A percentile compares a stretch with the other conserved stretches of the same genome.
Conservation (phyloP, 495 filamentous ascomycete genomes). For the Tuber umbilicatum region DNA sequence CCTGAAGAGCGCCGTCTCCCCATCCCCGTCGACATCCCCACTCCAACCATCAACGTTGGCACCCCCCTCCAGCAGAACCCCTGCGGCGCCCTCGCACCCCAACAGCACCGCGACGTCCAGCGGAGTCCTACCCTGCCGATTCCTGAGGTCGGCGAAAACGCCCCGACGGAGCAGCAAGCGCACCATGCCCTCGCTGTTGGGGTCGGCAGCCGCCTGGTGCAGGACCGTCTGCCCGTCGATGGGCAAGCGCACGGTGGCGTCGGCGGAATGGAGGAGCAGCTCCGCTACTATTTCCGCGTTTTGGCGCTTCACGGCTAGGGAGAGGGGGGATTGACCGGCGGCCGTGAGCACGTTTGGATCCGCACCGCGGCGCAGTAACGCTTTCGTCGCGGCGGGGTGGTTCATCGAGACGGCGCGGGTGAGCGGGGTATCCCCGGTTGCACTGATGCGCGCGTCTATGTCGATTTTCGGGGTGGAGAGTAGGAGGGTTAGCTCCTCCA, state of each 20-base stretch:
- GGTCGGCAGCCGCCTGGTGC: not conserved
- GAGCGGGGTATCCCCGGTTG: not conserved
- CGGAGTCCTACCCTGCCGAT: not conserved
- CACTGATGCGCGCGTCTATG: not conserved
- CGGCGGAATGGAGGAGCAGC: not conserved
- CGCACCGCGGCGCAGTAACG: not conserved
- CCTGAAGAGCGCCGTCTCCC: not conserved
- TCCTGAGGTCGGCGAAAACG: not conserved
- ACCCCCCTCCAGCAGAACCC: not conserved
- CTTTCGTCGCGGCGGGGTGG: not conserved
- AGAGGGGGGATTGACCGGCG: not conserved
- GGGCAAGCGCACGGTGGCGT: not conserved
- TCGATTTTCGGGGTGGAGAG: not conserved
- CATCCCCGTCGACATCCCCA: not conserved
- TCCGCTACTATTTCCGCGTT: not conserved
- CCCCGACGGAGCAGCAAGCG: not conserved
- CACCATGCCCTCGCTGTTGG: not conserved
- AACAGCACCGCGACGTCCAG: not conserved
- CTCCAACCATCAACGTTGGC: not conserved
- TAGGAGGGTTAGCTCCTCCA: not conserved
- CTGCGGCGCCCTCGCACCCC: not conserved
- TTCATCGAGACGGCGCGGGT: not conserved
- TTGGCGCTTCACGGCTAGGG: not conserved
- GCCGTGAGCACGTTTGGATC: not conserved
- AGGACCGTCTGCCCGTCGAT: not conserved